These are phyloP conservation scores for Mortierella sp. DNA, from an alignment of 371 early-diverging fungal species.

Conservation along the genomic window DNA sequence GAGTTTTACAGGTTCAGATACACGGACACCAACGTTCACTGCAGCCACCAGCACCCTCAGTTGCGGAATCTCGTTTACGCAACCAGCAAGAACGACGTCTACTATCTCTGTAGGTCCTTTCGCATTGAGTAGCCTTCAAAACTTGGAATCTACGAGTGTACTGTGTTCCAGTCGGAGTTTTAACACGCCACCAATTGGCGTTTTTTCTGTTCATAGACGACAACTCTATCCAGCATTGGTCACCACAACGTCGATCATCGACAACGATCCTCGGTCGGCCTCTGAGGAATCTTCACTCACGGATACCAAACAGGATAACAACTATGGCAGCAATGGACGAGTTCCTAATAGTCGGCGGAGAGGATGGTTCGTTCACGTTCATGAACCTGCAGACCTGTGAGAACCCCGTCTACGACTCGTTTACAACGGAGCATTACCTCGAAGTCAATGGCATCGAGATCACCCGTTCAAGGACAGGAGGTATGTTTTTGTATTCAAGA, in stretches of 20 bases:
- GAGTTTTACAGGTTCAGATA: conserved; percentile 49
- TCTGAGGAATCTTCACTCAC: conserved; percentile 50
- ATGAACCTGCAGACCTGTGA: conserved; percentile 36
- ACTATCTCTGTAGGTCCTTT: conserved; percentile 67
- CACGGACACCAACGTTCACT: conserved; percentile 47
- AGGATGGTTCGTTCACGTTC: conserved; percentile 54
- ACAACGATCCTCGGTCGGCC: conserved; percentile 65
- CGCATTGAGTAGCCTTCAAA: background rate
- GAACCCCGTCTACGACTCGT: conserved; percentile 27
- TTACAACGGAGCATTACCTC: conserved; percentile 18
- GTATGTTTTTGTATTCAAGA: conserved; percentile 19
- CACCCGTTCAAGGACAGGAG: conserved; percentile 46
- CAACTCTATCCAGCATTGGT: conserved; percentile 75
- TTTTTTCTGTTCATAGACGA: conserved; percentile 52
- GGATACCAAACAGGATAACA: conserved; percentile 64
- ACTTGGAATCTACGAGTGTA: background rate
- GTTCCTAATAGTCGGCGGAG: conserved; percentile 68
- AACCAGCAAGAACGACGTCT: conserved; percentile 80
- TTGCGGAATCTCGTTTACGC: conserved; percentile 83
- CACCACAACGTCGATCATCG: conserved; percentile 67
- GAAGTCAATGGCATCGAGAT: conserved; percentile 55
- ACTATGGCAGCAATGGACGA: conserved; percentile 70
- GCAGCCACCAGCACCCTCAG: conserved; percentile 76
- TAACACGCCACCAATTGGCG: background rate
- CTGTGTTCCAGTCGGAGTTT: background rate